A percentile compares a stretch with the other conserved stretches of the same genome.
Conservation (phyloP, 2,329 filamentous ascomycete species). For the Emmonsia crescens region DNA sequence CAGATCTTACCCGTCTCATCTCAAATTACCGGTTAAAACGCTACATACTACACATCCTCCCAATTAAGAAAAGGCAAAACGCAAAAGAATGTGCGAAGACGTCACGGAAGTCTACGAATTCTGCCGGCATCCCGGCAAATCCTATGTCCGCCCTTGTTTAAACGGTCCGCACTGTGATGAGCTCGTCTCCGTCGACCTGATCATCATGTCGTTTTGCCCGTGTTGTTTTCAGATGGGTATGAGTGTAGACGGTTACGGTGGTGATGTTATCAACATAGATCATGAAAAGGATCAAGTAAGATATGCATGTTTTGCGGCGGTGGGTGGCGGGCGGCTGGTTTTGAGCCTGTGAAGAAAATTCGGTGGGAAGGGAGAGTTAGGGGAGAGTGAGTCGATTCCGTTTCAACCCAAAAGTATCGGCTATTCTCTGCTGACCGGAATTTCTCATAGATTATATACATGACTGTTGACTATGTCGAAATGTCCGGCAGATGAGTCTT, state of each 20-base stretch:
- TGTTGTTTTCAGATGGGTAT: neutral
- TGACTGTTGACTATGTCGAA: too few species aligned
- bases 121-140: constrained; percentile 9
- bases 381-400: neutral
- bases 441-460: too few species aligned
- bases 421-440: neutral
- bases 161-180: constrained; percentile 5
- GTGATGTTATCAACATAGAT: neutral
- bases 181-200: constrained; percentile 4
- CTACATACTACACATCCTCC: neutral
- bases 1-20: neutral
- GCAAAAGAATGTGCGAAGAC: constrained; percentile 6
- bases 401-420: neutral
- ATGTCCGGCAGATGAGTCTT: neutral
- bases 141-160: constrained; percentile 5
- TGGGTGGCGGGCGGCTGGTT: neutral
- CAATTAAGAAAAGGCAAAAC: neutral
- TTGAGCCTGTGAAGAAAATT: neutral
- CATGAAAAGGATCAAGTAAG: neutral
- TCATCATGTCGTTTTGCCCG: constrained; percentile 9
- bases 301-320: neutral
- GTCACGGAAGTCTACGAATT: constrained; percentile 10
- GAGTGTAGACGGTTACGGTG: neutral
- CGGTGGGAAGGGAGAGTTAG: neutral
- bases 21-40: neutral